phyloP scores from a whole-genome alignment of 139 green algal species.

The Yamagishiella unicocca region DNA sequence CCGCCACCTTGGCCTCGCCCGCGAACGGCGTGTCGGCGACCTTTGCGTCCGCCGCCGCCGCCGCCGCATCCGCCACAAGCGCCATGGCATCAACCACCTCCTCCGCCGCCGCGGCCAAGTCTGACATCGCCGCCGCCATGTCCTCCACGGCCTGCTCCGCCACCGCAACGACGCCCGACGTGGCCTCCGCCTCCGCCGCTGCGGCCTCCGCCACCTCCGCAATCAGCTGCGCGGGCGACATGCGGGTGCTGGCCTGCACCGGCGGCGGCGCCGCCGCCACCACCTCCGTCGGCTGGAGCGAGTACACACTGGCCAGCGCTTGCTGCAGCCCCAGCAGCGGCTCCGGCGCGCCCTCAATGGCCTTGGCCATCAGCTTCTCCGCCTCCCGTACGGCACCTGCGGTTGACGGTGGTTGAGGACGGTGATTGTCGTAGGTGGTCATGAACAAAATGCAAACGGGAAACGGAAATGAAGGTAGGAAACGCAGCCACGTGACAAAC shows the following conservation, averaged over 20 bases:
- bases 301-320: conserved; percentile 16
- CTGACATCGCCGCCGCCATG: conserved; percentile 26
- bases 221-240: not conserved
- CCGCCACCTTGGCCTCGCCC: conserved; percentile 4
- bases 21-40: not conserved
- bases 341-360: not conserved
- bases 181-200: not conserved
- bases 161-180: conserved; percentile 25
- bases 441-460: too few relatives aligned
- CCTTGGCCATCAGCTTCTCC: not conserved
- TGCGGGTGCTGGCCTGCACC: not conserved
- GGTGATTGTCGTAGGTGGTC: too few relatives aligned
- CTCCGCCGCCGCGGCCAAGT: conserved; percentile 10
- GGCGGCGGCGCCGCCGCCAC: not conserved
- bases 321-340: not conserved
- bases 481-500: too few relatives aligned
- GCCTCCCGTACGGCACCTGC: conserved; percentile 26
- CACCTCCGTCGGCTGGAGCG: not conserved
- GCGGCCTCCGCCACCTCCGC: conserved; percentile 17
- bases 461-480: too few relatives aligned
- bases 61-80: not conserved
- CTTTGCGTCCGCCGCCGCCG: not conserved
- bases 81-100: conserved; percentile 13
- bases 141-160: conserved; percentile 33
- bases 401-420: too few relatives aligned